A percentile compares a stretch with the other conserved stretches of the same genome.
Evolutionary conservation across 2,329 filamentous ascomycete species (phyloP).

Genomic region (Colletotrichum sansevieriae): DNA sequence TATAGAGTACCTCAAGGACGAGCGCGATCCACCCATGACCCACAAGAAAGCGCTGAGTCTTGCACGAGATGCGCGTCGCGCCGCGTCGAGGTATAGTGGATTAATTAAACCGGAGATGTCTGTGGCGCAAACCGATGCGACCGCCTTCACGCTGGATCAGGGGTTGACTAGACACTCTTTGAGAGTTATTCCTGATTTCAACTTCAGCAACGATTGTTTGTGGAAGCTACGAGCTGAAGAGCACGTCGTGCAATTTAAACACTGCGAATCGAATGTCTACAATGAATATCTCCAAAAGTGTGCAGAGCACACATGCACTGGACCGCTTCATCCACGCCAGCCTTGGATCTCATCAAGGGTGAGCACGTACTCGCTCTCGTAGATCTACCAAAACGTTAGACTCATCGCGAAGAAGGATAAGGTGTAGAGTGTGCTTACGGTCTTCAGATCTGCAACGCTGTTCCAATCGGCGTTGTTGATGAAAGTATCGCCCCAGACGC

Average conservation of each 20-base stretch:
- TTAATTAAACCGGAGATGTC: too few relatives aligned
- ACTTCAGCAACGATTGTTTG: too few relatives aligned
- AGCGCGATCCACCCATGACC: too few relatives aligned
- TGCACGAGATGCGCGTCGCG: too few relatives aligned
- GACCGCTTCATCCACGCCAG: conserved; percentile 43
- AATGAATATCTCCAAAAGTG: conserved; percentile 7
- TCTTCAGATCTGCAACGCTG: conserved; percentile 54
- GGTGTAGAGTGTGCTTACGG: conserved; percentile 41
- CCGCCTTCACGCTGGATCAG: too few relatives aligned
- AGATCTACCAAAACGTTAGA: conserved; percentile 45
- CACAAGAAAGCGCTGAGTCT: too few relatives aligned
- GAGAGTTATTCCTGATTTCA: too few relatives aligned
- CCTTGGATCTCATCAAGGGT: conserved; percentile 53
- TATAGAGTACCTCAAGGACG: too few relatives aligned
- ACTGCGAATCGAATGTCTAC: conserved; percentile 20
- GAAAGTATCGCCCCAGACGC: conserved; percentile 59
- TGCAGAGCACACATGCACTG: not conserved
- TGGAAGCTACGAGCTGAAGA: too few relatives aligned
- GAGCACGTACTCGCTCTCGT: conserved; percentile 50
- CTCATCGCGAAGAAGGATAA: fast-evolving
- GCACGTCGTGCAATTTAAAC: not conserved
- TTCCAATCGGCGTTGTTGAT: conserved; percentile 59
- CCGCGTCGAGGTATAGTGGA: too few relatives aligned
- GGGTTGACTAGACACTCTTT: too few relatives aligned
- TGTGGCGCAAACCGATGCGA: too few relatives aligned